Percentiles rank a stretch among this genome's conserved stretches.
Evolutionary conservation across 2,329 filamentous ascomycete genomes (phyloP).

Genomic region (Xylariaceae sp.): DNA sequence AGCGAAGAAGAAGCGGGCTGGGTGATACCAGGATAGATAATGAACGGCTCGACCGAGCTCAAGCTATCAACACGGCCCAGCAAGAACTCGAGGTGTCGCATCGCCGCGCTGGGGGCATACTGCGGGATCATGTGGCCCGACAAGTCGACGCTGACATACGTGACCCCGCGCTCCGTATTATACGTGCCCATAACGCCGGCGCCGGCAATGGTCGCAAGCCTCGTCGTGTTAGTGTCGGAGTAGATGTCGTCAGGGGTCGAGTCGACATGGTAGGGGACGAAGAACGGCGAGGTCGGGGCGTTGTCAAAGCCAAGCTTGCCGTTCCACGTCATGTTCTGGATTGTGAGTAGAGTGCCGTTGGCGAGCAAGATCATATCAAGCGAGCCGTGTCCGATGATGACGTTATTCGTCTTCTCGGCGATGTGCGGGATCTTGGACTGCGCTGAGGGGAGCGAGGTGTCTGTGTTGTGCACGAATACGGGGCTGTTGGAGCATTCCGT

Average conservation of each 20-base stretch:
- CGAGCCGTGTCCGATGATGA: conserved; percentile 69
- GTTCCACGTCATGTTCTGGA: conserved; percentile 81
- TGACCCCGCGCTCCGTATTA: conserved; percentile 72
- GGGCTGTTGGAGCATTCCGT: conserved; percentile 19
- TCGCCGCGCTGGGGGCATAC: conserved; percentile 64
- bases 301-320: conserved; percentile 66
- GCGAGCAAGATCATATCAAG: conserved; percentile 65
- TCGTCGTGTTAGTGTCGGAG: conserved; percentile 17
- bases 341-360: conserved; percentile 66
- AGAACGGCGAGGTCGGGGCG: conserved; percentile 59
- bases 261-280: conserved; percentile 60
- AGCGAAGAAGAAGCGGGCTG: conserved; percentile 24
- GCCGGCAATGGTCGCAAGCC: conserved; percentile 47
- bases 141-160: conserved; percentile 60
- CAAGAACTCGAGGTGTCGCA: conserved; percentile 70
- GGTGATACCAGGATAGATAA: conserved; percentile 23
- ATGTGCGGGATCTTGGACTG: conserved; percentile 62
- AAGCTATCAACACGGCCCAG: conserved; percentile 59
- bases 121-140: conserved; percentile 67
- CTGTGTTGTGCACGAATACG: conserved; percentile 40
- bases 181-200: conserved; percentile 66
- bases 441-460: conserved; percentile 51
- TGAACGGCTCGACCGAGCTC: conserved; percentile 26
- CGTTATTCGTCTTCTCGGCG: conserved; percentile 68
- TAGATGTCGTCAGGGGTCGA: conserved; percentile 25